Conservation (phyloP, 2,329 filamentous ascomycete genomes). For the Claviceps capensis region DNA sequence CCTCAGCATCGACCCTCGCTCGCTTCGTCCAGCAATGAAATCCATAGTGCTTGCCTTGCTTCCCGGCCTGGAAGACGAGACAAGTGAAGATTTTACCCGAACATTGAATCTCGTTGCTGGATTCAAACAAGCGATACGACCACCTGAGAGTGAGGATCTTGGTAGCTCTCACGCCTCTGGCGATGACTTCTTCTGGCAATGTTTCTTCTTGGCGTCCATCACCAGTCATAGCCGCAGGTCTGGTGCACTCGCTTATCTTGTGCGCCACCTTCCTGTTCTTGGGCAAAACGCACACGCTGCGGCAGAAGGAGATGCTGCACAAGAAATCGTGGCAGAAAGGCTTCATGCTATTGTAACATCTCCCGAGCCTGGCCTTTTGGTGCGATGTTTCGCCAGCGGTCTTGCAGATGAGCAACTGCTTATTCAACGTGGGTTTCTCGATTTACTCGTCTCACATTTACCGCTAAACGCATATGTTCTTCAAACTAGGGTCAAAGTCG, state of each 20-base stretch:
- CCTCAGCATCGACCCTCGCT: slow-evolving; percentile 52
- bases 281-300: slow-evolving; percentile 8
- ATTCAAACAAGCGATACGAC: slow-evolving; percentile 56
- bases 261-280: slow-evolving; percentile 53
- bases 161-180: slow-evolving; percentile 42
- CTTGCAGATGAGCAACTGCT: slow-evolving; percentile 77
- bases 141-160: slow-evolving; percentile 34
- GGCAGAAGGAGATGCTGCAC: slow-evolving; percentile 7
- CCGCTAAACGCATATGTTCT: slow-evolving; percentile 73
- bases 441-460: slow-evolving; percentile 79
- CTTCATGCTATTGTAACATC: slow-evolving; percentile 58
- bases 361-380: slow-evolving; percentile 79
- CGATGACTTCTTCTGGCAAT: slow-evolving; percentile 96
- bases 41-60: slow-evolving; percentile 79
- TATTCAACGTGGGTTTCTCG: slow-evolving; percentile 87
- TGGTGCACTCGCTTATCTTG: slow-evolving; percentile 77
- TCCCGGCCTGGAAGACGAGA: slow-evolving; percentile 88
- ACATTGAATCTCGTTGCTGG: slow-evolving; percentile 67
- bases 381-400: slow-evolving; percentile 86
- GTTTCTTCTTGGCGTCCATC: slow-evolving; percentile 84
- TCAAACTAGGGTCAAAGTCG: slow-evolving; percentile 56
- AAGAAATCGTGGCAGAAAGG: slow-evolving; percentile 27
- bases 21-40: slow-evolving; percentile 77
- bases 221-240: slow-evolving; percentile 75
- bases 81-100: slow-evolving; percentile 90